Conservation (phyloP, 345 rosid species). For the Combretum micranthum region DNA sequence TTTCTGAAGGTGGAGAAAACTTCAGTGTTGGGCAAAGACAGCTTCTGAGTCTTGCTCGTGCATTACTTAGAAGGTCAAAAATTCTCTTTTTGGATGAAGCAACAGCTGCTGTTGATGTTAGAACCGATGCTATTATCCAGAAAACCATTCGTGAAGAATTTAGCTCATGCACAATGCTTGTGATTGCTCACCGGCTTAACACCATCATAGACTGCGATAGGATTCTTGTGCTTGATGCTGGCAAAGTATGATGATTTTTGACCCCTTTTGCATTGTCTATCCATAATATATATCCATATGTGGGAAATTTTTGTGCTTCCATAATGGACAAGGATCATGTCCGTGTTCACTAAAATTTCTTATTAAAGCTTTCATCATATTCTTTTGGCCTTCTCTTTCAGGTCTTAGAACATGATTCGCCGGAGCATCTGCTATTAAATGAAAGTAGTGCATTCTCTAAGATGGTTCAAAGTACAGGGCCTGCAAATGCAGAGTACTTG, state of each 20-base stretch:
- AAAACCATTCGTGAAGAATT: conserved; percentile 88
- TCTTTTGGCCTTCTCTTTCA: conserved; percentile 16
- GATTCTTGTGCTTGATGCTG: conserved; percentile 73
- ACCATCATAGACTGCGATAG: conserved; percentile 75
- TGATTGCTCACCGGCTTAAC: conserved; percentile 86
- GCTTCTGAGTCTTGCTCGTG: too few relatives aligned
- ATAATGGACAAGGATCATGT: too few relatives aligned
- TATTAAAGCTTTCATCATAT: too few relatives aligned
- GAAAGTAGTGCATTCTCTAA: conserved; percentile 58
- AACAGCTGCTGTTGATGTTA: conserved; percentile 90
- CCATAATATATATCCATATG: too few relatives aligned
- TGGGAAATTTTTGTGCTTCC: too few relatives aligned
- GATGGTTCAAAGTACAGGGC: conserved; percentile 77
- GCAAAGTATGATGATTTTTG: too few relatives aligned
- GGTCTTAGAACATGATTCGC: conserved; percentile 69
- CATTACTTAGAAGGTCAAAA: conserved; percentile 75
- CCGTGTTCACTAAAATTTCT: too few relatives aligned
- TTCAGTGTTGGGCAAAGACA: too few relatives aligned
- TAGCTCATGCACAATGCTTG: conserved; percentile 75
- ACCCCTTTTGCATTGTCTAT: background rate
- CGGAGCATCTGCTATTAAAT: conserved; percentile 56
- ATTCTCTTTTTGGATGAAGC: conserved; percentile 95
- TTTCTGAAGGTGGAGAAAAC: conserved; percentile 82
- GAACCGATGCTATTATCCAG: conserved; percentile 82
- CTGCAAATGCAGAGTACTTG: conserved; percentile 66